Conservation (phyloP, 2,329 filamentous ascomycete genomes). For the Aspergillus brasiliensis region DNA sequence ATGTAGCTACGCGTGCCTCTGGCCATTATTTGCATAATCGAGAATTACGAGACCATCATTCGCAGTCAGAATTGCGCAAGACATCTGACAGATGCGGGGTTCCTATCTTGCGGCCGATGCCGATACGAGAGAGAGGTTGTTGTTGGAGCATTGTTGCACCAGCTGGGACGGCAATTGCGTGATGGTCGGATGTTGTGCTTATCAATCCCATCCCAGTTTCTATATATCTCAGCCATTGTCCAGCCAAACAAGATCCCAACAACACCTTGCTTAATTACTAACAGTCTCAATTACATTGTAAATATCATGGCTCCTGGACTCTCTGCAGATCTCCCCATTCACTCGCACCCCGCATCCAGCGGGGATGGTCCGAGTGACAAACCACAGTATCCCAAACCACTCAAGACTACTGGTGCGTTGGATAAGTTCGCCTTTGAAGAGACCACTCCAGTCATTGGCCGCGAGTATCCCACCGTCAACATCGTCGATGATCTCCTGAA, state of each 20-base stretch:
- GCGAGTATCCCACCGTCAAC: slow-evolving; percentile 45
- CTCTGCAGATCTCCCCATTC: background rate
- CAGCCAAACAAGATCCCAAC: background rate
- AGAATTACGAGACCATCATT: background rate
- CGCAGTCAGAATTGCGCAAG: background rate
- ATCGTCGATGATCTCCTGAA: slow-evolving; percentile 56
- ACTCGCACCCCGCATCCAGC: background rate
- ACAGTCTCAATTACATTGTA: background rate
- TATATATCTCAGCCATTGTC: background rate
- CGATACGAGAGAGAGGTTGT: background rate
- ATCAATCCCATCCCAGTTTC: background rate
- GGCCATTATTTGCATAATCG: background rate
- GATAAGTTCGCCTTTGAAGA: slow-evolving; percentile 48
- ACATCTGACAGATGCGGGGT: background rate
- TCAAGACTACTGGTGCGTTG: slow-evolving; percentile 41
- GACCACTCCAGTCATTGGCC: slow-evolving; percentile 44
- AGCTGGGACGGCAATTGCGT: background rate
- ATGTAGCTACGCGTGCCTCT: background rate
- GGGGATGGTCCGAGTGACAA: background rate
- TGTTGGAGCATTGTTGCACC: background rate
- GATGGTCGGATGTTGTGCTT: background rate
- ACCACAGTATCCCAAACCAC: slow-evolving; percentile 18
- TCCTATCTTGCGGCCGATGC: background rate
- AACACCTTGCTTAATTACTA: too few species aligned
- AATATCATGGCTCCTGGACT: slow-evolving; percentile 2